Percentiles rank a stretch among this genome's conserved stretches.
Evolutionary conservation across 495 filamentous ascomycete species (phyloP).

Genomic region (Penicillium riverlandense): DNA sequence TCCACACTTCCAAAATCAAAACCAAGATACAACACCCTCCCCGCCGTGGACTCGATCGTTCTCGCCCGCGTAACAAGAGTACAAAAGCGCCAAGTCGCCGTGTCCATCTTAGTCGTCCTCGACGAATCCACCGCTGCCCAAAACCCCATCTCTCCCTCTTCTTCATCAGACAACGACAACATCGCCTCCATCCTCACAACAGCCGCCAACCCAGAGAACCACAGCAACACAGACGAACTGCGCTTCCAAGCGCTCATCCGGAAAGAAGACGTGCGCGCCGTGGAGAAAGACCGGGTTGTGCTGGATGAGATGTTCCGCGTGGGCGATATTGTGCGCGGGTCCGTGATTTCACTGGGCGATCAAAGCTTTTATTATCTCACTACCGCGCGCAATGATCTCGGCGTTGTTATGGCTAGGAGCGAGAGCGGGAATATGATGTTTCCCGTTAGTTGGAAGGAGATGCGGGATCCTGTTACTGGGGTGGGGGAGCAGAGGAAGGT

Average conservation of each 20-base stretch:
- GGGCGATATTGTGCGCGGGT: constrained; percentile 85
- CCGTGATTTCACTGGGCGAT: constrained; percentile 87
- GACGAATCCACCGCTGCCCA: constrained; percentile 30
- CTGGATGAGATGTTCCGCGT: constrained; percentile 87
- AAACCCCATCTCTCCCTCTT: constrained; percentile 33
- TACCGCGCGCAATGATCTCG: constrained; percentile 83
- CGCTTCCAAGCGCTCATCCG: constrained; percentile 49
- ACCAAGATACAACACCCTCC: constrained; percentile 58
- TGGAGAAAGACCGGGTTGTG: constrained; percentile 91
- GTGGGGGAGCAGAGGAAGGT: constrained; percentile 78
- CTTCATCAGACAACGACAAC: constrained; percentile 42
- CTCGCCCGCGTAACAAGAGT: constrained; percentile 82
- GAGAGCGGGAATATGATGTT: constrained; percentile 85
- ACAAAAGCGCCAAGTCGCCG: constrained; percentile 70
- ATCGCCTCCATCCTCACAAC: constrained; percentile 37
- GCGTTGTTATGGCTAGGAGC: constrained; percentile 89
- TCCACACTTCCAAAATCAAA: constrained; percentile 14
- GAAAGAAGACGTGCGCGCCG: constrained; percentile 84
- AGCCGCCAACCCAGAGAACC: constrained; percentile 38
- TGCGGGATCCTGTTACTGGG: constrained; percentile 76
- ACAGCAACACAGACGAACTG: constrained; percentile 41
- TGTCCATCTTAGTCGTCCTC: constrained; percentile 73
- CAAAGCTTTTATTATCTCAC: constrained; percentile 89
- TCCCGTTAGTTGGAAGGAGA: constrained; percentile 92
- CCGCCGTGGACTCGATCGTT: constrained; percentile 70